Evolutionary conservation across 176 grass and related monocot species (phyloP).

Genomic region (Phoenix dactylifera): DNA sequence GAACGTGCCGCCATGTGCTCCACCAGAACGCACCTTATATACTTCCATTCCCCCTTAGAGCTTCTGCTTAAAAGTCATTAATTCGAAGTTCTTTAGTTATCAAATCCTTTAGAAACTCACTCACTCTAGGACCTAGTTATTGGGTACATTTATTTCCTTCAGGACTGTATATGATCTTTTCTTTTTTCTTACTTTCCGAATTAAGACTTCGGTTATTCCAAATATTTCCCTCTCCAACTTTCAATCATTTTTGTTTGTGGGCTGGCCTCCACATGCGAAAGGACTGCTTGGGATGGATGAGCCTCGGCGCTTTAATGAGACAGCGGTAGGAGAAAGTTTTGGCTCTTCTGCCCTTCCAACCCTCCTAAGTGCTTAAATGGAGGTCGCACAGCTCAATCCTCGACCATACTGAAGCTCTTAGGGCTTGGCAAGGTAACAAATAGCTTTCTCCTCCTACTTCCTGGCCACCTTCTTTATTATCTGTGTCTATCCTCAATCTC

Average conservation of each 20-base stretch:
- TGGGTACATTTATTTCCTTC: neutral
- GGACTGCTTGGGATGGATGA: conserved; percentile 1
- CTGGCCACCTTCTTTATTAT: no score
- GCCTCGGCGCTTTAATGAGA: neutral
- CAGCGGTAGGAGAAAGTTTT: neutral
- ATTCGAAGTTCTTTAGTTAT: neutral
- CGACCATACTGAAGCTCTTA: neutral
- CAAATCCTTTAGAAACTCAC: neutral
- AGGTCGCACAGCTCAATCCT: neutral
- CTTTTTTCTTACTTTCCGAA: neutral
- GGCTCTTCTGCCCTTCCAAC: neutral
- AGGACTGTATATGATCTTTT: neutral
- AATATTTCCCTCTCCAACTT: neutral
- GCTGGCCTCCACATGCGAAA: conserved; percentile 1
- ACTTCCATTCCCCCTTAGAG: no score
- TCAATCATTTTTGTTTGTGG: neutral
- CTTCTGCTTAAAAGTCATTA: neutral
- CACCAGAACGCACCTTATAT: neutral
- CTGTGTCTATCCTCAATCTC: no score
- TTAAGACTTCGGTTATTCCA: neutral
- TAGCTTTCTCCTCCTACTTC: neutral
- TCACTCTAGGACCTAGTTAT: neutral
- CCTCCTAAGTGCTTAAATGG: conserved; percentile 4
- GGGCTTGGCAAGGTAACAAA: neutral
- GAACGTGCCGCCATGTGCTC: conserved; percentile 6